These are phyloP conservation scores for Lepiota brunneoincarnata DNA, from an alignment of 768 basidiomycete genomes.

Conservation along the genomic window DNA sequence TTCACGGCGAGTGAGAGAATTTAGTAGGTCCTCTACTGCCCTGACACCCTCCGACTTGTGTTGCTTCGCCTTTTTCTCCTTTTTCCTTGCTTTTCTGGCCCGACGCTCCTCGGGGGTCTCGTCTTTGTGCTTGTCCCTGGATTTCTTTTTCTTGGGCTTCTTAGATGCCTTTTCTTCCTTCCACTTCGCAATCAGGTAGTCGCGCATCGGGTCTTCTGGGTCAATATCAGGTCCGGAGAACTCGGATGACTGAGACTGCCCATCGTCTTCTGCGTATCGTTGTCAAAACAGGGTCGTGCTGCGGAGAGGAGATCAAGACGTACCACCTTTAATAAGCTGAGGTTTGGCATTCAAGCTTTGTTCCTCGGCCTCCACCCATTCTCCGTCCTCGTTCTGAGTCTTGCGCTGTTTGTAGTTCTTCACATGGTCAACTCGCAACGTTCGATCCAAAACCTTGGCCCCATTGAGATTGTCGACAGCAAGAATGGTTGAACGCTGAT, in stretches of 20 bases:
- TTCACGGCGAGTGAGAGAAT: conserved; percentile 39
- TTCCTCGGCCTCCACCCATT: conserved; percentile 81
- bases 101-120: conserved; percentile 80
- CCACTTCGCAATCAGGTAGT: conserved; percentile 78
- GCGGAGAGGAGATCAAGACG: conserved; percentile 13
- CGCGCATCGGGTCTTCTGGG: conserved; percentile 97
- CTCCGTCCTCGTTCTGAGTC: conserved; percentile 74
- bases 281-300: conserved; percentile 2
- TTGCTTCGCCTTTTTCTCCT: conserved; percentile 62
- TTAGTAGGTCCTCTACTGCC: conserved; percentile 68
- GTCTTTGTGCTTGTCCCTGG: conserved; percentile 66
- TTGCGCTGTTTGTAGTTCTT: conserved; percentile 90
- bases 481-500: conserved; percentile 92
- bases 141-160: conserved; percentile 58
- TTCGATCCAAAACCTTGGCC: conserved; percentile 81
- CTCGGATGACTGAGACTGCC: conserved; percentile 63
- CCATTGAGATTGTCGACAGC: conserved; percentile 99
- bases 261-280: conserved; percentile 40
- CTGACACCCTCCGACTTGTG: conserved; percentile 59
- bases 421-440: conserved; percentile 89
- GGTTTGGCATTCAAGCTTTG: conserved; percentile 89
- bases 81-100: conserved; percentile 72
- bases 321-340: conserved; percentile 55
- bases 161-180: conserved; percentile 69
- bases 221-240: conserved; percentile 72